phyloP scores from a whole-genome alignment of 2,329 filamentous ascomycete species.

The Lecanicillium sp. region DNA sequence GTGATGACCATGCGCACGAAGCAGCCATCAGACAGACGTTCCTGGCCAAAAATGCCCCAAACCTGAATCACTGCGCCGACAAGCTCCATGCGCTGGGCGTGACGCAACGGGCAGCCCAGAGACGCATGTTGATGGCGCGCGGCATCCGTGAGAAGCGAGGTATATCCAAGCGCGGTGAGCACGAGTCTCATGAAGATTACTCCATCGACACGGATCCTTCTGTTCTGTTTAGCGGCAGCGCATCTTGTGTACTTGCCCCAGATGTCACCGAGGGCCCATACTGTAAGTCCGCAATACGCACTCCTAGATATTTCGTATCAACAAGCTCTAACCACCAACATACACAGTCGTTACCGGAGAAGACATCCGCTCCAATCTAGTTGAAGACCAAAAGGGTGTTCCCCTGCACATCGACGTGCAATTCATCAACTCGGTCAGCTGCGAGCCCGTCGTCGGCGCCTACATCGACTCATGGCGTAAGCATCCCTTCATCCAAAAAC shows the following conservation, averaged over 20 bases:
- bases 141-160: conserved; percentile 29
- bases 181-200: conserved; percentile 15
- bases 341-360: conserved; percentile 29
- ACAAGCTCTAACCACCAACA: neutral
- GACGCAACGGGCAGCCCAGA: conserved; percentile 28
- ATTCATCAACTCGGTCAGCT: conserved; percentile 37
- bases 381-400: conserved; percentile 31
- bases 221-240: conserved; percentile 26
- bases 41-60: conserved; percentile 28
- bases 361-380: conserved; percentile 31
- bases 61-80: conserved; percentile 32
- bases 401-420: conserved; percentile 34
- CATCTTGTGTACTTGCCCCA: conserved; percentile 36
- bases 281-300: conserved; percentile 17
- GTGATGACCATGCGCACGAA: conserved; percentile 35
- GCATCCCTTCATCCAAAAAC: neutral
- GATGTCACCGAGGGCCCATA: conserved; percentile 42
- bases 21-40: conserved; percentile 36
- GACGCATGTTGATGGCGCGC: conserved; percentile 28
- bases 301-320: too few species aligned
- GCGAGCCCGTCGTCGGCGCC: conserved; percentile 29
- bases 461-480: conserved; percentile 35
- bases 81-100: conserved; percentile 35
- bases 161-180: conserved; percentile 6
- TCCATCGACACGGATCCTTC: conserved; percentile 18